Evolutionary conservation across 306 rosid species (phyloP), one percentile per base, ranked within the genome.

Genomic region (Calophaca sinica): DNA sequence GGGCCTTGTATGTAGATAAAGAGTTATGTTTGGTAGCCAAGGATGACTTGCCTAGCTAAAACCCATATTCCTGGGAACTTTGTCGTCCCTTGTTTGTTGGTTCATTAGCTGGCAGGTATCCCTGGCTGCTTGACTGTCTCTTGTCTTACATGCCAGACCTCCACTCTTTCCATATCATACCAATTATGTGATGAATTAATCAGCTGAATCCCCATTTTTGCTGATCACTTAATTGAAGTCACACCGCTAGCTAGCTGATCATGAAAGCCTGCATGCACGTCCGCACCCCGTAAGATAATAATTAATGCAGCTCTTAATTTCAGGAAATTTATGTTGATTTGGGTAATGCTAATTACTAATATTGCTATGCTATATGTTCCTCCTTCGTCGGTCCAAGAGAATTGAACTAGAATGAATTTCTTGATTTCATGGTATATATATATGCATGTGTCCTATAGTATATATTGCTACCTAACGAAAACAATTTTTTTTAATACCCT

Each of bases 1-100:
- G 20, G 67, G 90, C 46, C 84, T 86, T 68, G 88, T 75, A 75
- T 88, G 90, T 80, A 86, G 90, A 87, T 84, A 51, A 75, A 86
- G 86, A 86, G 79, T 81, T 86, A 80, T 72, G 86, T 84, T 55
- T 80, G 69, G 46, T 82, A 88, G 90, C 90, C 93, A 88, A 82
- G 93, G 88, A 89, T 89, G 96, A 58, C 89, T 87, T 89, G 90
- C 96, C 96, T 84, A 66, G 52, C 59, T 54, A 69, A 5, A 52
- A 36, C 45, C 9, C 44, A 46, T 28, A 62, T 41, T 62, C 65
- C 0, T 54, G 72, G 66, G 79, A 9, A 46, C 41, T 29, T 42
- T 20, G 13, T 41, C 1, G 52, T 64, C 9, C 26, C 7, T 4
- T 4, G 7, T 33, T 65, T 20, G 59, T 84, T 81, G 79, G 81